Evolutionary conservation across 352 stramenopile genomes (phyloP).

Genomic region (Globisporangium viniferum): DNA sequence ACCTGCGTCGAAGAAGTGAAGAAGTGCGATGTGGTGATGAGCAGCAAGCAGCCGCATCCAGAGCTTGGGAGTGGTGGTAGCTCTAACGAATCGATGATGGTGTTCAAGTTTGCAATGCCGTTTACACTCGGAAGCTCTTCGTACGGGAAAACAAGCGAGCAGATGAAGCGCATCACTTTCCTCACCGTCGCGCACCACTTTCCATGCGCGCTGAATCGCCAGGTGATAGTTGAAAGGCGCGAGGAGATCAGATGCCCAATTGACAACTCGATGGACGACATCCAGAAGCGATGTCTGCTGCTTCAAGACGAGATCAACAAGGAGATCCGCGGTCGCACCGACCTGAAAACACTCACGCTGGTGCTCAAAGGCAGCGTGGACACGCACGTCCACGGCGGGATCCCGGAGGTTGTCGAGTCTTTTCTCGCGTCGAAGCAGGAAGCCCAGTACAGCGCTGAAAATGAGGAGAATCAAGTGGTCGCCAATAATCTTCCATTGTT

Average conservation of each 20-base stretch:
- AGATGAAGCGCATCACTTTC: slow-evolving; percentile 68
- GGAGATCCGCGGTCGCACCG: slow-evolving; percentile 34
- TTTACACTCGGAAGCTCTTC: slow-evolving; percentile 40
- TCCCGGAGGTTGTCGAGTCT: slow-evolving; percentile 68
- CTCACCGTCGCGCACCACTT: slow-evolving; percentile 42
- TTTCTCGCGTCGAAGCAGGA: slow-evolving; percentile 32
- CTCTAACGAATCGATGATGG: not conserved
- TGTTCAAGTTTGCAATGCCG: slow-evolving; percentile 51
- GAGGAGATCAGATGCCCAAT: slow-evolving; percentile 64
- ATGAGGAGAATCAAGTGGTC: not conserved
- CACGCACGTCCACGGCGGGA: slow-evolving; percentile 71
- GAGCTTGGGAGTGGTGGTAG: not conserved
- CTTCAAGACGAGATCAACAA: slow-evolving; percentile 59
- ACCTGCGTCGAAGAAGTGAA: slow-evolving; percentile 19
- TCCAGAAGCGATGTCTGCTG: slow-evolving; percentile 54
- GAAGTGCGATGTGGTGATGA: not conserved
- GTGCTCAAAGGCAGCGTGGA: slow-evolving; percentile 82
- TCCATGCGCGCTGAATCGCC: slow-evolving; percentile 46
- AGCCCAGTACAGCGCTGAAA: not conserved
- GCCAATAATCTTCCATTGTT: slow-evolving; percentile 12
- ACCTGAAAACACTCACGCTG: slow-evolving; percentile 74
- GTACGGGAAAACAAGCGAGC: slow-evolving; percentile 64
- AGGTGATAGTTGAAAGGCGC: slow-evolving; percentile 31
- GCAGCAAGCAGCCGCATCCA: not conserved
- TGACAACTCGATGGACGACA: slow-evolving; percentile 76